Base-by-base conservation (phyloP, 176 grass and related monocot species). In the Zoysia japonica region DNA sequence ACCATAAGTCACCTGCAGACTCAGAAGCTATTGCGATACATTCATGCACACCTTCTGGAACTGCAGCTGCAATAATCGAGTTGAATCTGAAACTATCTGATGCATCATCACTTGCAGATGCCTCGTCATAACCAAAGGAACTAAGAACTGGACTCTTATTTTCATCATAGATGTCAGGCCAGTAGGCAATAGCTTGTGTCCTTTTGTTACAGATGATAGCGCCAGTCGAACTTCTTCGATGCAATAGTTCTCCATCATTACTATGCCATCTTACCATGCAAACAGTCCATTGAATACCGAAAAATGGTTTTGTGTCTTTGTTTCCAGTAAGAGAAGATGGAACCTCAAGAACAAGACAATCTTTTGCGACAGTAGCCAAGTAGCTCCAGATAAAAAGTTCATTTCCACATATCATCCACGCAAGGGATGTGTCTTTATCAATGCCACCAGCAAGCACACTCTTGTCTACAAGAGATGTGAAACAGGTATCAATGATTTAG, bases 321-420 rank as follows among this genome's bases (percentile, higher is more conserved):
- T 81, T 80, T 71, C 71, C 74, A 65, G 78, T 35, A 70, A 94
- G 74, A 59, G 89, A 87, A 87, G 85, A 86, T 56, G 92, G 92
- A 61, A 98, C 68, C 39, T 93, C 81, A 74, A 98, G 84, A 80
- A 83, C 86, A 76, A 89, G 46, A 84, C 90, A 98, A 19, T 93
- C 83, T 85, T 98, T 93, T 85, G 84, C 71, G 81, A 91, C 78
- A 63, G 81, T 80, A 66, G 71, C 86, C 74, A 87, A 55, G 70
- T 93, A 99, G 61, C 82, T 93, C 96, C 96, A 99, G 63, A 99
- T 89, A 92, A 89, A 99, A 77, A 95, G 78, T 47, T 93, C 86
- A 45, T 78, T 90, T 72, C 86, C 90, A 61, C 92, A 99, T 64
- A 99, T 88, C 84, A 95, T 93, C 96, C 96, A 99, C 36, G 92